phyloP scores from a whole-genome alignment of 129 eudicot genomes.

The Oenanthe sinensis region DNA sequence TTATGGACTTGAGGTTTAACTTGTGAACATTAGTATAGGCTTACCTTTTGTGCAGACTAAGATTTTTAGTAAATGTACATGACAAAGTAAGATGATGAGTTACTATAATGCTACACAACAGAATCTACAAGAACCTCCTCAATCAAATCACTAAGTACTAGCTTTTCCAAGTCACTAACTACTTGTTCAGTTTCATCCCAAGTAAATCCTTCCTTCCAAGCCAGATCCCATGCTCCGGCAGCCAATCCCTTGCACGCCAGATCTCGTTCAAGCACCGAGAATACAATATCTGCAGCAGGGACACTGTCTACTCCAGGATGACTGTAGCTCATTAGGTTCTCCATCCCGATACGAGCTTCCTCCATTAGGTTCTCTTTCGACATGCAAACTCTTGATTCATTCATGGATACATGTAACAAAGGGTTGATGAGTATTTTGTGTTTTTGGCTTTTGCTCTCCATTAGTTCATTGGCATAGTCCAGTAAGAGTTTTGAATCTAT shows the following conservation, averaged over 20 bases:
- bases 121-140: constrained; percentile 47
- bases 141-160: constrained; percentile 39
- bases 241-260: constrained; percentile 26
- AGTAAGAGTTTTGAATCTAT: constrained; percentile 18
- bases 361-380: constrained; percentile 28
- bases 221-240: constrained; percentile 40
- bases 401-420: constrained; percentile 12
- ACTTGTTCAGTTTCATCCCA: constrained; percentile 43
- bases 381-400: constrained; percentile 12
- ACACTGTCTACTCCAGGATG: constrained; percentile 15
- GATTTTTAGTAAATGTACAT: constrained; percentile 15
- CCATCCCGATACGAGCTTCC: constrained; percentile 38
- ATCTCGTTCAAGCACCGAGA: constrained; percentile 48
- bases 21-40: neutral
- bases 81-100: constrained; percentile 3
- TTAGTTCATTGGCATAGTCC: constrained; percentile 50
- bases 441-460: constrained; percentile 30
- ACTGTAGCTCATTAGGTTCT: constrained; percentile 30
- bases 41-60: neutral
- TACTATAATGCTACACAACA: constrained; percentile 13
- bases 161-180: constrained; percentile 47
- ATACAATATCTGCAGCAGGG: constrained; percentile 27
- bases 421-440: constrained; percentile 13
- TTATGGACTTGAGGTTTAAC: neutral
- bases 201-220: constrained; percentile 53